Conservation (phyloP, 1,139 yeast genomes). For the Suhomyces yuchorum region DNA sequence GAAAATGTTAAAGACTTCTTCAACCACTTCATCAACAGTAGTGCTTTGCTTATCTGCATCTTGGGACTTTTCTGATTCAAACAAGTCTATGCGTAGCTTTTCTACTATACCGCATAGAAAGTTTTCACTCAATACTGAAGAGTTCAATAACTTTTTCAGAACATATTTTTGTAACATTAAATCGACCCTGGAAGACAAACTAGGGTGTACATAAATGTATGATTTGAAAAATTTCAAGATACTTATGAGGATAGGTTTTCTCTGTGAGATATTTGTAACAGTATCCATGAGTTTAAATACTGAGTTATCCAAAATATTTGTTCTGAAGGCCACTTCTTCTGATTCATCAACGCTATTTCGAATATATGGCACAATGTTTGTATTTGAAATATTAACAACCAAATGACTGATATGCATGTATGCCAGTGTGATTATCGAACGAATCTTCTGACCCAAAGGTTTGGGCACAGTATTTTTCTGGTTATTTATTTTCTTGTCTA, state of each 20-base stretch:
- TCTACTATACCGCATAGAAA: slow-evolving; percentile 23
- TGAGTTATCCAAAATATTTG: slow-evolving; percentile 20
- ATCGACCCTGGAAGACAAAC: slow-evolving; percentile 8
- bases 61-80: slow-evolving; percentile 17
- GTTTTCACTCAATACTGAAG: slow-evolving; percentile 21
- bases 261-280: slow-evolving; percentile 27
- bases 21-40: slow-evolving; percentile 18
- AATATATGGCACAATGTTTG: slow-evolving; percentile 6
- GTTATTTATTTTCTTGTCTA: slow-evolving; percentile 3
- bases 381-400: slow-evolving; percentile 3
- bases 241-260: slow-evolving; percentile 33
- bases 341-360: background rate
- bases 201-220: slow-evolving; percentile 7
- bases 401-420: slow-evolving; percentile 8
- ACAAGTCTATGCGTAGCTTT: slow-evolving; percentile 24
- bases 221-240: slow-evolving; percentile 9
- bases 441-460: background rate
- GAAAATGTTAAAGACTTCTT: slow-evolving; percentile 19
- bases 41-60: slow-evolving; percentile 7
- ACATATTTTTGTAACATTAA: slow-evolving; percentile 15
- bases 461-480: slow-evolving; percentile 1
- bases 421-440: slow-evolving; percentile 1
- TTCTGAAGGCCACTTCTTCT: background rate
- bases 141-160: slow-evolving; percentile 19
- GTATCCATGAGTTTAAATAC: slow-evolving; percentile 32